Percentiles rank a stretch among this genome's conserved stretches.
Evolutionary conservation across 164 flowering plant genomes (phyloP).

Genomic region (Dillenia suffruticosa): DNA sequence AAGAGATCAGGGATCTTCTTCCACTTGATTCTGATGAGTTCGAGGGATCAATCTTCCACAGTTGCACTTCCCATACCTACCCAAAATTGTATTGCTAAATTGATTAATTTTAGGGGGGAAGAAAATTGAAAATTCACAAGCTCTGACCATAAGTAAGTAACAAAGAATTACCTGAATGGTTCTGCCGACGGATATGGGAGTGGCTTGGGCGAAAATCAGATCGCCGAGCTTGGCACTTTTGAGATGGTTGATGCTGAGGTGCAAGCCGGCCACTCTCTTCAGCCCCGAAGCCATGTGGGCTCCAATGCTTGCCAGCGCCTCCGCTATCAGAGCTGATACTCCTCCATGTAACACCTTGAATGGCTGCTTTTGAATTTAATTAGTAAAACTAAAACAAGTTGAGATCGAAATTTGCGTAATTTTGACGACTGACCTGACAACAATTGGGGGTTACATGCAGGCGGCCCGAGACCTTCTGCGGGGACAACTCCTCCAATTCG

Average conservation of each 20-base stretch:
- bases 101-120: not conserved
- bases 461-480: conserved; percentile 49
- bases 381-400: not conserved
- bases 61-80: conserved; percentile 72
- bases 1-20: conserved; percentile 17
- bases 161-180: conserved; percentile 47
- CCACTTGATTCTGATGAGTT: not conserved
- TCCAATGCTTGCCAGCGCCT: conserved; percentile 67
- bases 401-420: not conserved
- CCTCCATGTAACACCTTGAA: conserved; percentile 74
- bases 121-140: not conserved
- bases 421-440: conserved; percentile 45
- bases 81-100: not conserved
- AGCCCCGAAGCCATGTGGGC: conserved; percentile 67
- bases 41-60: conserved; percentile 39
- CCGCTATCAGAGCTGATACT: conserved; percentile 67
- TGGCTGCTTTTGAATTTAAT: conserved; percentile 30
- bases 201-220: conserved; percentile 46
- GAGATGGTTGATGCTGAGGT: conserved; percentile 67
- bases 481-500: conserved; percentile 44
- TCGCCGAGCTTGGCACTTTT: conserved; percentile 58
- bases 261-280: conserved; percentile 63
- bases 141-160: not conserved
- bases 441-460: conserved; percentile 46
- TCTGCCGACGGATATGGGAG: conserved; percentile 48